Evolutionary conservation across 441 rosid genomes (phyloP), one percentile per base, ranked within the genome.

Genomic region (Erysimum cheiri): DNA sequence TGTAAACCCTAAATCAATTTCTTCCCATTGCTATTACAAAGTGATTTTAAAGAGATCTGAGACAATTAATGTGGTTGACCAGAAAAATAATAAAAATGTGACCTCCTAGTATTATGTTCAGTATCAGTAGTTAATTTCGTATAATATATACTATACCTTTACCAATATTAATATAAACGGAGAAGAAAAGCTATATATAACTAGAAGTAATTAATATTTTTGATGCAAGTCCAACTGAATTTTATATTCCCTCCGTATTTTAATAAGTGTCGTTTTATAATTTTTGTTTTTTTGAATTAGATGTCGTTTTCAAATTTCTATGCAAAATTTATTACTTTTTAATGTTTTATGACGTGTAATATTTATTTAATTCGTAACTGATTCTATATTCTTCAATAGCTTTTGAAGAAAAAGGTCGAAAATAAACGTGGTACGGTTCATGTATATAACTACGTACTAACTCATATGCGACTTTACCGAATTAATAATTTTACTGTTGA

Each of bases 11-110:
- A n/a, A n/a, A n/a, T n/a, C n/a, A n/a, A n/a, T n/a, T 17, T 66
- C 29, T 24, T 66, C 55, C 6, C 36, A 11, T 47, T 35, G n/a
- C n/a, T n/a, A n/a, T n/a, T 36, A 58, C 7, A 28, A 35, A 36
- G 33, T 3, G 22, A 19, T 26, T 28, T 9, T 32, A 39, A 13
- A 2, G 52, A 39, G 60, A 60, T 70, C 14, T 70, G 22, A 2
- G 44, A 69, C 49, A 28, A n/a, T 49, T 60, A 37, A 29, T 17
- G 33, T 59, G 14, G 11, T 17, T 49, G 33, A 37, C 50, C 9
- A 52, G 28, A 14, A 46, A 8, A 35, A 46, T 29, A 69, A 14
- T 10, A 24, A 22, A 55, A 55, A 32, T n/a, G 32, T 43, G 33
- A 43, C 54, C 4, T 19, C n/a, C n/a, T n/a, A 19, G 22, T 19